Conservation (phyloP, 768 basidiomycete species). For the Mycena metata region DNA sequence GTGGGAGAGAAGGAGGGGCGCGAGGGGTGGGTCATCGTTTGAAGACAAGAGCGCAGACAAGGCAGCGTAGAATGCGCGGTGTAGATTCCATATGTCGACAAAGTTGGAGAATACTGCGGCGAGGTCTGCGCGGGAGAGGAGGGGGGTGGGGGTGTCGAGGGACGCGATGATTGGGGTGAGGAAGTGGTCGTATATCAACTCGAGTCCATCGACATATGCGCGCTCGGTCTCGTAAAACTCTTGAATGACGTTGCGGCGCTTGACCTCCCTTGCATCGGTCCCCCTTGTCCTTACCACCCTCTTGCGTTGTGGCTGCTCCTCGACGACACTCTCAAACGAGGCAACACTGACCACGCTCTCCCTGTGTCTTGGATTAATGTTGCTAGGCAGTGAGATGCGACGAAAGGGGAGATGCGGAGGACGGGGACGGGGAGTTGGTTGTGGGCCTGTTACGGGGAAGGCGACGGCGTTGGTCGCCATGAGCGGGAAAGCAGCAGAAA, state of each 20-base stretch:
- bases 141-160: constrained; percentile 73
- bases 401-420: constrained; percentile 71
- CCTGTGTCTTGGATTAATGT: constrained; percentile 59
- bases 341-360: constrained; percentile 78
- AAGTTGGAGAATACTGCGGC: constrained; percentile 89
- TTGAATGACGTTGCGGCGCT: constrained; percentile 76
- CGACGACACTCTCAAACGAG: constrained; percentile 79
- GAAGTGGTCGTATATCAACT: constrained; percentile 90
- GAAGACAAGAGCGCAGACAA: constrained; percentile 63
- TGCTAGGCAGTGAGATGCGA: constrained; percentile 70
- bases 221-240: constrained; percentile 89
- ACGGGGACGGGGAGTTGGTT: too few relatives aligned
- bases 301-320: too few relatives aligned
- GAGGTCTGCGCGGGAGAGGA: constrained; percentile 78
- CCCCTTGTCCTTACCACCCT: too few relatives aligned
- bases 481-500: too few relatives aligned
- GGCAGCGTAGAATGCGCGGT: constrained; percentile 78
- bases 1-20: constrained; percentile 79
- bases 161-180: constrained; percentile 84
- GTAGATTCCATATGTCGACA: constrained; percentile 92
- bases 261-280: too few relatives aligned
- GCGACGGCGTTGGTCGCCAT: too few relatives aligned
- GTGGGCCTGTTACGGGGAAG: too few relatives aligned
- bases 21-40: constrained; percentile 50
- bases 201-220: constrained; percentile 85